Base-by-base conservation (phyloP, 2,329 filamentous ascomycete genomes). In the Calonectria pseudoreteaudii region DNA sequence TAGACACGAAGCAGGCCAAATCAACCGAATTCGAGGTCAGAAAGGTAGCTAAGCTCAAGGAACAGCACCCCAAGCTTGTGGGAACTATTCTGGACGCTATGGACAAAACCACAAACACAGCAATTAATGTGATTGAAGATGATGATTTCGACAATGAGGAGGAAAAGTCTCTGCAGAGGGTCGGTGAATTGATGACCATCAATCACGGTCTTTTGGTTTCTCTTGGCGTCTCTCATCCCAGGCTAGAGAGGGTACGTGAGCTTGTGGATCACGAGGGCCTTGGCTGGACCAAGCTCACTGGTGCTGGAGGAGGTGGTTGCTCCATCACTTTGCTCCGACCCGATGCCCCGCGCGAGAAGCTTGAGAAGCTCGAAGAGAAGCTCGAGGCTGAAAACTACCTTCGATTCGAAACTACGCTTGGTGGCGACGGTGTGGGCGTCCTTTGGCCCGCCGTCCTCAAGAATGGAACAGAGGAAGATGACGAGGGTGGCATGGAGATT, bases 271-370 rank as follows among this genome's bases (percentile, higher is more conserved):
- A 97, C 79, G 91, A 95, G 71, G 94, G 93, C 50, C 94, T 98
- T 70, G 97, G 97, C 36, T 99, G 96, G 96, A 98, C 97, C 16
- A 99, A 99, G 84, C 90, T 99, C 71, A 99, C 97, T 0, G 97
- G 97, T 41, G 97, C 97, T 1, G 97, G 97, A 28, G 97, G 97
- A 16, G 97, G 97, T 71, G 97, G 97, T 3, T 98, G 97, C 84
- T 96, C 96, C 4, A 98, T 99, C 78, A 97, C 96, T 0, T 87
- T 99, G 5, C 88, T 99, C 64, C 94, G 93, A 76, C 94, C 94
- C 0, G 91, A 91, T 36, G 87, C 90, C 1, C 82, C 90, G 9
- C 80, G 83, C 20, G 86, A 90, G 74, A 90, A 90, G 79, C 85
- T 97, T 34, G 84, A 87, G 30, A 86, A 88, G 13, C 86, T 98